Base-by-base conservation (phyloP, 2,329 filamentous ascomycete genomes). In the Leptographium procerum region DNA sequence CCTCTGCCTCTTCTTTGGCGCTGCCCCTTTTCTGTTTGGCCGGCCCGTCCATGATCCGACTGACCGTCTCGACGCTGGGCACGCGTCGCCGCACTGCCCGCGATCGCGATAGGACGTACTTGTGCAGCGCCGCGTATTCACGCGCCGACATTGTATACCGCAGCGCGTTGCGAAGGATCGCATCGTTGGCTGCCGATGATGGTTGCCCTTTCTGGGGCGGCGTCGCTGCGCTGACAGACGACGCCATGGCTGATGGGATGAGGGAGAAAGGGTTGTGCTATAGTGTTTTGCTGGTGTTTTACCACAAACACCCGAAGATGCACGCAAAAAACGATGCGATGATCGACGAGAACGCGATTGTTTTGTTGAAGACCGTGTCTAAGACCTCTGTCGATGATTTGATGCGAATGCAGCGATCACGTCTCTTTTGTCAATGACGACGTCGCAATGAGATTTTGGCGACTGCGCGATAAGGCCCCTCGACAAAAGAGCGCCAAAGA, bases 91-190 rank as follows among this genome's bases (percentile, higher is more conserved):
- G 77, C 40, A 87, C 71, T 8, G 80, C 69, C 56, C 77, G 77
- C 51, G 88, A 86, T 52, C 86, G 84, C 61, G 88, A 90, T 55
- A 94, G 79, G 57, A 95, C 80, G 68, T 91, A 91, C 67, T 87
- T 86, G 71, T 96, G 90, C 22, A 96, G 81, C 1, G 86, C 76
- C 64, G 89, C 86, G 72, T 96, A 96, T 71, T 96, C 91, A 70
- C 86, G 84, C 48, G 89, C 85, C 8, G 84, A 87, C 68, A 91
- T 90, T 59, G 88, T 94, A 72, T 96, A 91, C 64, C 91, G 86
- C 60, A 96, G 78, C 50, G 89, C 86, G 71, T 94, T 95, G 71
- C 89, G 88, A 59, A 95, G 79, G 62, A 95, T 79, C 6, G 88
- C 87, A 64, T 92, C 87, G 60, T 72, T 69, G 43, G 71, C 65